Evolutionary conservation across 2,329 filamentous ascomycete genomes (phyloP).

Genomic region (Hypoxylon sp.): DNA sequence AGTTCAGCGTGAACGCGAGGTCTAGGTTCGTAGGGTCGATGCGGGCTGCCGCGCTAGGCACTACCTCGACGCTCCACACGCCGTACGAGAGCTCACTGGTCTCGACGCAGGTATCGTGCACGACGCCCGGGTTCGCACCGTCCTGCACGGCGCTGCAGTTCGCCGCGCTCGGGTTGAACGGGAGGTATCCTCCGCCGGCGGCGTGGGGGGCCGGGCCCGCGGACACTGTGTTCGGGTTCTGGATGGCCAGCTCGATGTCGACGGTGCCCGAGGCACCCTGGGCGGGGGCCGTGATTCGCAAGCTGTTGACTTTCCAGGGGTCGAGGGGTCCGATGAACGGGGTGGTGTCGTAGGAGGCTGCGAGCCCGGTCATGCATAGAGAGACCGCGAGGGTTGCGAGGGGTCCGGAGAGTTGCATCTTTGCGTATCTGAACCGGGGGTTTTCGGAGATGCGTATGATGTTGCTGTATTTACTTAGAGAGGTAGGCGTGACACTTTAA

Average conservation of each 20-base stretch:
- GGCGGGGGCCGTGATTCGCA: conserved; percentile 26
- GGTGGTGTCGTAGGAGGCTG: conserved; percentile 12
- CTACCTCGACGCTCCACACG: conserved; percentile 23
- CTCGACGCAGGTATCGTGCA: conserved; percentile 17
- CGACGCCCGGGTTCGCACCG: background rate
- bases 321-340: conserved; percentile 35
- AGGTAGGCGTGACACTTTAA: background rate
- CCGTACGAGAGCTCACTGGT: conserved; percentile 25
- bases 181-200: conserved; percentile 38
- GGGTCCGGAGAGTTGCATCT: conserved; percentile 22
- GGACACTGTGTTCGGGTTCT: conserved; percentile 40
- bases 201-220: conserved; percentile 36
- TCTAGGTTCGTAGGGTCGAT: conserved; percentile 8
- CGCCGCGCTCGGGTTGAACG: conserved; percentile 35
- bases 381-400: conserved; percentile 19
- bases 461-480: background rate
- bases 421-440: background rate
- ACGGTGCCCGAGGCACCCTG: background rate
- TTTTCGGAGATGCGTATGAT: background rate
- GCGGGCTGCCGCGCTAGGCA: background rate
- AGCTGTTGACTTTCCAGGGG: conserved; percentile 27
- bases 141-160: conserved; percentile 24
- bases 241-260: conserved; percentile 25
- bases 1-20: conserved; percentile 26
- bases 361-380: background rate